Evolutionary conservation across 2,329 filamentous ascomycete species (phyloP), one percentile per base, ranked within the genome.

Genomic region (Fusarium napiforme): DNA sequence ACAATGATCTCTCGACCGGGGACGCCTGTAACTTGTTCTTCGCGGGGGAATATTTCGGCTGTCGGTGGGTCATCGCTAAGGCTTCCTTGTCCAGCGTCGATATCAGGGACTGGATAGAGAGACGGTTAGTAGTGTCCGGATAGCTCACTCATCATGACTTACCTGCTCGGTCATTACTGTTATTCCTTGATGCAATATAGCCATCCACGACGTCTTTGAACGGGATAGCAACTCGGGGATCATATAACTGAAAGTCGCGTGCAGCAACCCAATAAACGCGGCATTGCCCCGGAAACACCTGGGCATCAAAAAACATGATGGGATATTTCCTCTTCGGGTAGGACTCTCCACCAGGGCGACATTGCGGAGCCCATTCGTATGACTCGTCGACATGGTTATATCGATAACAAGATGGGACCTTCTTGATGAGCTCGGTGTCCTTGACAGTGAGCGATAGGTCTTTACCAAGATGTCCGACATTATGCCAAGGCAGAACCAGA

Each of bases 231-330:
- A 60, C 60, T 2, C 23, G 5, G 0, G 60, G 28, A 6, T 70
- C 37, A 26, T 60, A 71, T 0, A 6, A 6, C 7, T 37, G 46
- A 1, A 71, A 18, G 1, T 60, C 66, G 3, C 7, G 4, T 1
- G 16, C 30, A 19, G 49, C 15, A 26, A 71, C 58, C 71, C 71
- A 73, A 4, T n/a, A 10, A 10, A 67, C 40, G 5, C 21, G n/a
- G 2, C 55, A 63, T 8, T 50, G 4, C 1, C 57, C 40, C 0
- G 71, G 69, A 15, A 73, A 70, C 2, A 23, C 19, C 2, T 1
- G 1, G 0, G 12, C 30, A 14, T 73, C 60, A 5, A 73, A 73
- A 15, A 56, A 74, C 2, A 68, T 28, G 1, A 67, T 60, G 1
- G 71, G 71, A 30, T 64, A 74, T 21, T 58, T 34, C 2, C 71